Evolutionary conservation across 345 rosid species (phyloP).

Genomic region (Litchi chinensis): DNA sequence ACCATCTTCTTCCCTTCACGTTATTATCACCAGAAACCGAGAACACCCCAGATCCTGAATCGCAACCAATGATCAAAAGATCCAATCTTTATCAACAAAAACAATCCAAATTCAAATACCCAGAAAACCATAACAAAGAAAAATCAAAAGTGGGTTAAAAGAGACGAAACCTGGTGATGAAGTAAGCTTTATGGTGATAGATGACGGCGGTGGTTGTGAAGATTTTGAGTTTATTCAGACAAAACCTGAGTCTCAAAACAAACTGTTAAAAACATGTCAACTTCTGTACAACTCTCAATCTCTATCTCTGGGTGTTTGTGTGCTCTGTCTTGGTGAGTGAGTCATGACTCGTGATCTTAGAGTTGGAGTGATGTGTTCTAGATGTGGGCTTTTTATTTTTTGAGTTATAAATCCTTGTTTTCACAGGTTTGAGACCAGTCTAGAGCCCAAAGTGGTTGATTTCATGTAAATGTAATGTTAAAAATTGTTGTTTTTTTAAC

Average conservation of each 20-base stretch:
- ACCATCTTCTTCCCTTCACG: constrained; percentile 11
- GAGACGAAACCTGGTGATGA: constrained; percentile 10
- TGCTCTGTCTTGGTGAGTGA: not conserved
- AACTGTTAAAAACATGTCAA: not conserved
- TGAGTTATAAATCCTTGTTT: not conserved
- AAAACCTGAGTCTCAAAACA: constrained; percentile 5
- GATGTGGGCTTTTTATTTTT: not conserved
- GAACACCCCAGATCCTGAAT: constrained; percentile 28
- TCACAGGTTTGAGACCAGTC: not conserved
- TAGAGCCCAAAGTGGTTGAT: constrained; percentile 2
- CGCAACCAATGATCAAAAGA: constrained; percentile 13
- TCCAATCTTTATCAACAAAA: constrained; percentile 4
- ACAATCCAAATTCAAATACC: constrained; percentile 8
- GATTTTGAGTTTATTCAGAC: not conserved
- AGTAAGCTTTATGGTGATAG: not conserved
- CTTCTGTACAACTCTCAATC: not conserved
- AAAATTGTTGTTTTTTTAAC: not conserved
- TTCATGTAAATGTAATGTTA: not conserved
- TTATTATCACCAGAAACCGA: constrained; percentile 15
- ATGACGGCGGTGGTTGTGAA: not conserved
- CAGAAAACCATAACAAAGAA: not conserved
- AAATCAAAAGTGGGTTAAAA: constrained; percentile 4
- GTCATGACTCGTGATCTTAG: not conserved
- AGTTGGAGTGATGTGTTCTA: not conserved
- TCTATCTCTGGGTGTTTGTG: too few relatives aligned